Evolutionary conservation across 805 yeast species (phyloP), one percentile per base, ranked within the genome.

Genomic region (Candida qinlingensis): DNA sequence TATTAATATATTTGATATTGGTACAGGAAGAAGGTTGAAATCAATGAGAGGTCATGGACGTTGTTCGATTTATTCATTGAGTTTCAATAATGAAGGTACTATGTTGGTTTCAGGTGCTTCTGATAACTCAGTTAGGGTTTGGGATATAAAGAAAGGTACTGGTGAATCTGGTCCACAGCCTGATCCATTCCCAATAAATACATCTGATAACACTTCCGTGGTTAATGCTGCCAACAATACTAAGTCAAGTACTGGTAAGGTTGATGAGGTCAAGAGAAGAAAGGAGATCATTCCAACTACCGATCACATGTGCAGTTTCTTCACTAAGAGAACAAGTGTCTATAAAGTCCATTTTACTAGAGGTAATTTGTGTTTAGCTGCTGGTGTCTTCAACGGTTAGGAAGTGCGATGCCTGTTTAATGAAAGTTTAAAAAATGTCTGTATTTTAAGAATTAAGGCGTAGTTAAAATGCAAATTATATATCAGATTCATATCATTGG

Each of bases 1-100:
- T 8, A 86, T 94, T 35, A 85, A 85, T 62, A 75, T 94, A 37
- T 94, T 97, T 96, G 99, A 94, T 69, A 81, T 87, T 47, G 96
- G 97, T 3, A 79, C 91, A 2, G 98, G 98, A 26, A 77, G 96
- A 55, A 73, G 90, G 45, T 71, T 94, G 54, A 94, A 94, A 67
- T 75, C 87, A 8, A 88, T 94, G 97, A 79, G 88, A 49, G 99
- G 99, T 0, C 99, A 94, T 64, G 98, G 97, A 31, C 74, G 87
- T 54, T 79, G 86, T 31, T 81, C 96, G 2, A 84, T 94, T 37
- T 85, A 91, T 65, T 87, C 97, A 6, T 72, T 94, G 52, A 76
- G 86, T 5, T 92, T 89, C 65, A 85, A 92, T 37, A 78, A 79
- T 57, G 98, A 91, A 60, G 97, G 98, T 29, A 81, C 87, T 30